Conservation (phyloP, 768 basidiomycete genomes). For the Lentinula sp. region DNA sequence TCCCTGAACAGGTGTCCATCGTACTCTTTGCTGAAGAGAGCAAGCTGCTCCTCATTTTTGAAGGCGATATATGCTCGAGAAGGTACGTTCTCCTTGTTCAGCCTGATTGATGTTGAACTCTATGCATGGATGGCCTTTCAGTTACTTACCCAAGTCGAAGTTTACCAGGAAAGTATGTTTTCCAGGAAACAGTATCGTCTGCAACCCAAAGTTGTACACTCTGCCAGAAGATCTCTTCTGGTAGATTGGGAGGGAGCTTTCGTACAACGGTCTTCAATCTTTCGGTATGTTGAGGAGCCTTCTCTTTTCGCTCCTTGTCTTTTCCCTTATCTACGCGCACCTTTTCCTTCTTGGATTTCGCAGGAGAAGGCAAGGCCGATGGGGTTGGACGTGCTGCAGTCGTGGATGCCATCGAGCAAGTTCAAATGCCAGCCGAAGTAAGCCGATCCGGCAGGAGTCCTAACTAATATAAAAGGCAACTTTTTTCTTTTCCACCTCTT, state of each 20-base stretch:
- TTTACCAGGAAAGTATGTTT: slow-evolving; percentile 61
- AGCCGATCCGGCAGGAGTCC: neutral
- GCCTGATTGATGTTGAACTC: slow-evolving; percentile 27
- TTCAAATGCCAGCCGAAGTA: neutral
- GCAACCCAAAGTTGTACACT: slow-evolving; percentile 82
- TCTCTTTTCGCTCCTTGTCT: slow-evolving; percentile 24
- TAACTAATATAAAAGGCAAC: neutral
- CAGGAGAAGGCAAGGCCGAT: slow-evolving; percentile 6
- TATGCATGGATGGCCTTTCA: neutral
- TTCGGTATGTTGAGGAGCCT: slow-evolving; percentile 27
- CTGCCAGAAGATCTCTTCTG: slow-evolving; percentile 91
- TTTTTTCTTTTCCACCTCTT: neutral
- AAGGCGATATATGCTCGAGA: slow-evolving; percentile 94
- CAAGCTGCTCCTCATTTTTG: slow-evolving; percentile 64
- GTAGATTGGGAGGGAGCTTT: slow-evolving; percentile 84
- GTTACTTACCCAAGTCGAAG: slow-evolving; percentile 54
- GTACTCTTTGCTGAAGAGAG: slow-evolving; percentile 74
- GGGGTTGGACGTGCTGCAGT: slow-evolving; percentile 17
- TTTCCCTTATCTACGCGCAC: slow-evolving; percentile 25
- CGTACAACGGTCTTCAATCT: slow-evolving; percentile 86
- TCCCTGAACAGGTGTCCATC: slow-evolving; percentile 91
- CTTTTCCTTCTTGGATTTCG: slow-evolving; percentile 31
- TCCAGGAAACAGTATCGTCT: slow-evolving; percentile 67
- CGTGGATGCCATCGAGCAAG: neutral
- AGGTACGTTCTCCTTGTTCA: slow-evolving; percentile 78